Base-by-base conservation (phyloP, 2,329 filamentous ascomycete genomes). In the Aspergillus proliferans region DNA sequence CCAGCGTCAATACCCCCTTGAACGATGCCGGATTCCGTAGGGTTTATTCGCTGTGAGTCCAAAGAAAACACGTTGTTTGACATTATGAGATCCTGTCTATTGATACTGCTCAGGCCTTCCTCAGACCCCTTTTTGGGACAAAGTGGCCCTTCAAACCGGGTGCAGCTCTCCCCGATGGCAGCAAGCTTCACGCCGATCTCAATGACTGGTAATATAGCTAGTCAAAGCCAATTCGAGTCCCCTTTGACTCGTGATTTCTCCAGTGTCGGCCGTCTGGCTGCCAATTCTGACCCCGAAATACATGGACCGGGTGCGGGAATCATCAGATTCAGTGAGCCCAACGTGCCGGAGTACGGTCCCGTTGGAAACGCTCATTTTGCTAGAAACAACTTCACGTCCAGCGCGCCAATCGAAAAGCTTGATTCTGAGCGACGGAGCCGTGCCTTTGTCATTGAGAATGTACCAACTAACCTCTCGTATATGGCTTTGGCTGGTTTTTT, bases 141-240 rank as follows among this genome's bases (percentile, higher is more conserved):
- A 36, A 42, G 54, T 22, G 50, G 49, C 36, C 40, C 52, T 21
- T 49, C 56, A 46, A 53, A 41, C 19, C 54, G 55, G 34, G 48
- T 49, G 15, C 60, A 80, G 54, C 69, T 88, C 19, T 87, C 84
- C 3, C 81, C 85, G 1, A 84, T 79, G 6, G 83, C 84, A 1
- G 80, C 78, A 1, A 62, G 75, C 1, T 87, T 87, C 56, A 79
- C 76, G 14, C 84, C 84, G 5, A 67, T 75, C 46, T 59, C 60
- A 14, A 54, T 58, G 47, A 33, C 43, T 40, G 54, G 55, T 24
- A 43, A 28, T 41, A 49, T 44, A n/a, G 40, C 45, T 15, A 52
- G 43, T 42, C 39, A 47, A 18, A 52, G 42, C 33, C 45, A 50
- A 18, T 28, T 52, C 28, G 49, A 49, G 30, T 43, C 53, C 3